phyloP scores from a whole-genome alignment of 2,329 filamentous ascomycete genomes.

The Teratosphaeria epicoccoides region DNA sequence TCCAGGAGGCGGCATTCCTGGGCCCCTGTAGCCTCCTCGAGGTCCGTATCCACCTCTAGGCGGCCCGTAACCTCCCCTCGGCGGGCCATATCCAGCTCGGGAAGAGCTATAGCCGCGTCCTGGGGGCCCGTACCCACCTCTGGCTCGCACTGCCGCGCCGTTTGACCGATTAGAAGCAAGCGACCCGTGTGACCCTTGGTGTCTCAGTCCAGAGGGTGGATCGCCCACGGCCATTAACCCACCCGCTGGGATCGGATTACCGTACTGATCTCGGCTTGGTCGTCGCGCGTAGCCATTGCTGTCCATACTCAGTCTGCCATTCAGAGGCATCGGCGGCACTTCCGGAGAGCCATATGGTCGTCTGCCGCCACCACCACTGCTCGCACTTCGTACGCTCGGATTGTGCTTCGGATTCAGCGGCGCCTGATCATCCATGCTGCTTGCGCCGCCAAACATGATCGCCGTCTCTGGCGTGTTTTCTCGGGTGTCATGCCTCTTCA shows the following conservation, averaged over 20 bases:
- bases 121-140: constrained; percentile 24
- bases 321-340: constrained; percentile 30
- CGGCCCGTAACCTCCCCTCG: constrained; percentile 45
- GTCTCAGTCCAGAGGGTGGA: constrained; percentile 36
- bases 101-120: constrained; percentile 35
- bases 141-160: constrained; percentile 22
- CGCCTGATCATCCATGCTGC: constrained; percentile 57
- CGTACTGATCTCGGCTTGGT: constrained; percentile 51
- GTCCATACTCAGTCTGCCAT: constrained; percentile 16
- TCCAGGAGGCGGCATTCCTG: constrained; percentile 25
- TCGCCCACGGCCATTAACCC: constrained; percentile 14
- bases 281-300: constrained; percentile 22
- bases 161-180: constrained; percentile 28
- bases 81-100: constrained; percentile 44
- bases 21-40: constrained; percentile 30
- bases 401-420: constrained; percentile 55
- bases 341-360: constrained; percentile 25
- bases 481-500: constrained; percentile 41
- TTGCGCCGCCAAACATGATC: constrained; percentile 15
- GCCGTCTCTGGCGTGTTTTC: constrained; percentile 23
- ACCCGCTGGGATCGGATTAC: constrained; percentile 40
- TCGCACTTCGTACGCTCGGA: constrained; percentile 42
- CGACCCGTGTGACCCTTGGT: constrained; percentile 38
- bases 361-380: constrained; percentile 26
- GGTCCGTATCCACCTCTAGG: constrained; percentile 35